Conservation (phyloP, 768 basidiomycete species). For the Boletus rubescentipes region DNA sequence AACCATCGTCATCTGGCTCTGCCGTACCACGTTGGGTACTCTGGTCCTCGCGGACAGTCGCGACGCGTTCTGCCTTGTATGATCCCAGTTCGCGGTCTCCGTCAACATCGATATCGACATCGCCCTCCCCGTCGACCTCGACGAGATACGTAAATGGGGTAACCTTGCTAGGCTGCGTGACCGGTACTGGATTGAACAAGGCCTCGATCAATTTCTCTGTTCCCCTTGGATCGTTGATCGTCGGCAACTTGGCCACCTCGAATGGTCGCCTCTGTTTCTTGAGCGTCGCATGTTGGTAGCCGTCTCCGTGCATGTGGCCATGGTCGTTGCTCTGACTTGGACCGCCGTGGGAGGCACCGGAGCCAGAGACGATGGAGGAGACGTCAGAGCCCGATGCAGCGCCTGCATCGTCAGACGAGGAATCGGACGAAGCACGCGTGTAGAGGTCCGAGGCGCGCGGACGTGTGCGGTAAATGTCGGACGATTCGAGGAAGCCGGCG, state of each 20-base stretch:
- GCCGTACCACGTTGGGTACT: background rate
- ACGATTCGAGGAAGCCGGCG: conserved; percentile 53
- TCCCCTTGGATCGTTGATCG: conserved; percentile 56
- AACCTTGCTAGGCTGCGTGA: conserved; percentile 27
- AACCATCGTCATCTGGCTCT: conserved; percentile 18
- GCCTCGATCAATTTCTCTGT: conserved; percentile 78
- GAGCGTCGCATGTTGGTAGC: background rate
- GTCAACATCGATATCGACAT: conserved; percentile 18
- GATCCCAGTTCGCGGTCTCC: conserved; percentile 12
- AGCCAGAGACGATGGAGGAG: conserved; percentile 23
- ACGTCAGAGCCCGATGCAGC: conserved; percentile 14
- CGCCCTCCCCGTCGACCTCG: conserved; percentile 26
- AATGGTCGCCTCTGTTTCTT: conserved; percentile 29
- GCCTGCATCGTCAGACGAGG: conserved; percentile 25
- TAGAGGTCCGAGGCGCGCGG: conserved; percentile 53
- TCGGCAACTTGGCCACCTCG: conserved; percentile 42
- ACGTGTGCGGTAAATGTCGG: conserved; percentile 51
- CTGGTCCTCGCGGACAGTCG: background rate
- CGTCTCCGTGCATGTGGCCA: background rate
- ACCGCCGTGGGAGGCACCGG: background rate
- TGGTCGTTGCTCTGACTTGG: background rate
- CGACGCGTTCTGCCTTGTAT: background rate
- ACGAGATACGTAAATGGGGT: conserved; percentile 40
- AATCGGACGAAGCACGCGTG: conserved; percentile 24
- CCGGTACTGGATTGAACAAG: conserved; percentile 70